A percentile compares a stretch with the other conserved stretches of the same genome.
phyloP scores from a whole-genome alignment of 371 early-diverging fungal genomes.

The Mortierella sp. region DNA sequence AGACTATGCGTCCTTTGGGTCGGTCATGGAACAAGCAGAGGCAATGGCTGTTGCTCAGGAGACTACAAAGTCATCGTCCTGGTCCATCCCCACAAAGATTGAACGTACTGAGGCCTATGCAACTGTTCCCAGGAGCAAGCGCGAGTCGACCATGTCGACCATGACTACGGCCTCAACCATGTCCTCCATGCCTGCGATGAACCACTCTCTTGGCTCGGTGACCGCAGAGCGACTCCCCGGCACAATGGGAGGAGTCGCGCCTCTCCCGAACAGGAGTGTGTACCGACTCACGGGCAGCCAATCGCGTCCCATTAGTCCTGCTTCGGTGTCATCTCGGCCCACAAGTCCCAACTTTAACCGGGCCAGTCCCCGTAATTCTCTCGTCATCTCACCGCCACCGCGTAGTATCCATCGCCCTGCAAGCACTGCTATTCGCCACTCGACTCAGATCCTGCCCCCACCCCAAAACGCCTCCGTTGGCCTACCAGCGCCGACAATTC shows the following conservation, averaged over 20 bases:
- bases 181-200: neutral
- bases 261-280: slow-evolving; percentile 8
- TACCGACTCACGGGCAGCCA: slow-evolving; percentile 12
- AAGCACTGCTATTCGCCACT: slow-evolving; percentile 41
- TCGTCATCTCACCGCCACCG: slow-evolving; percentile 45
- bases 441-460: slow-evolving; percentile 40
- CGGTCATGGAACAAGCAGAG: slow-evolving; percentile 40
- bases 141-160: slow-evolving; percentile 36
- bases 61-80: slow-evolving; percentile 19
- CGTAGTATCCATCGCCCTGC: slow-evolving; percentile 41
- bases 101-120: slow-evolving; percentile 15
- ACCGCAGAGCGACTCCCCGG: slow-evolving; percentile 1
- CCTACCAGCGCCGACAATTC: slow-evolving; percentile 10
- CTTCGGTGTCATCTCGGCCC: slow-evolving; percentile 19
- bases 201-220: slow-evolving; percentile 7
- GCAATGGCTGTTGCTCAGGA: slow-evolving; percentile 28
- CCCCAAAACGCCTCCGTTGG: slow-evolving; percentile 28
- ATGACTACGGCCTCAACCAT: slow-evolving; percentile 12
- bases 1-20: slow-evolving; percentile 41
- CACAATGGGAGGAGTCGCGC: neutral
- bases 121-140: slow-evolving; percentile 35
- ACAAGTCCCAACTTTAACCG: slow-evolving; percentile 28
- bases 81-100: slow-evolving; percentile 33
- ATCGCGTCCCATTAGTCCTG: slow-evolving; percentile 30
- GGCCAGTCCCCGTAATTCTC: slow-evolving; percentile 41